Base-by-base conservation (phyloP, 2,329 filamentous ascomycete species). In the Zymoseptoria pseudotritici region DNA sequence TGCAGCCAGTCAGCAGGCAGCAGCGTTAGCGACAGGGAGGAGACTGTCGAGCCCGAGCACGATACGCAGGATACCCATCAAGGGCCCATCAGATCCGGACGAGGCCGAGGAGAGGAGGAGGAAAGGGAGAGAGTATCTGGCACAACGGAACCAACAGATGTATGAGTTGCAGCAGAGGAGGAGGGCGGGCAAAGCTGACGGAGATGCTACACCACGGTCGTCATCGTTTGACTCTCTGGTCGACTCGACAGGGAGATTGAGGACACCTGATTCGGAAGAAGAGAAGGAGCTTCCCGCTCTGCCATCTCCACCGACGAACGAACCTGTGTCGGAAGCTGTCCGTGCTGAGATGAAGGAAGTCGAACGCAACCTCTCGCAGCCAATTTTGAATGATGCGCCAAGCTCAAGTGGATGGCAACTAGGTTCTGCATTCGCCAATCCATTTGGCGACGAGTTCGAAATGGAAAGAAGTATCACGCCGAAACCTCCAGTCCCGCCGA, bases 401-500 rank as follows among this genome's bases (percentile, higher is more conserved):
- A 42, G 36, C 11, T 42, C 36, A 42, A 72, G 58, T 71, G 76
- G 74, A 4, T 76, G 78, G 63, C 69, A 72, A 11, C 66, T 71
- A 54, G 78, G 78, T 17, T 70, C 77, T 24, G 67, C 68, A 4
- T 73, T 74, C 24, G 73, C 74, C 1, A 77, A 80, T 56, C 78
- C 79, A 4, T 81, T 81, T 63, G 70, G 72, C 13, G 78, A 80
- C 60, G 75, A 77, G 59, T 73, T 70, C 54, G 72, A 68, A 10
- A 56, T 74, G 24, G 71, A 73, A 17, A 19, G 63, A 61, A 21
- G 80, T 76, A 68, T 80, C 71, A 50, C 72, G 51, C 69, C 75
- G 72, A 69, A 82, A 61, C 61, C 75, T 72, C 64, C 81, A 66
- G 70, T 79, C 1, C 73, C 78, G 10, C 76, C 79, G 36, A 78